A percentile compares a stretch with the other conserved stretches of the same genome.
phyloP scores from a whole-genome alignment of 208 protist genomes.

The Trichomonas gallinae region DNA sequence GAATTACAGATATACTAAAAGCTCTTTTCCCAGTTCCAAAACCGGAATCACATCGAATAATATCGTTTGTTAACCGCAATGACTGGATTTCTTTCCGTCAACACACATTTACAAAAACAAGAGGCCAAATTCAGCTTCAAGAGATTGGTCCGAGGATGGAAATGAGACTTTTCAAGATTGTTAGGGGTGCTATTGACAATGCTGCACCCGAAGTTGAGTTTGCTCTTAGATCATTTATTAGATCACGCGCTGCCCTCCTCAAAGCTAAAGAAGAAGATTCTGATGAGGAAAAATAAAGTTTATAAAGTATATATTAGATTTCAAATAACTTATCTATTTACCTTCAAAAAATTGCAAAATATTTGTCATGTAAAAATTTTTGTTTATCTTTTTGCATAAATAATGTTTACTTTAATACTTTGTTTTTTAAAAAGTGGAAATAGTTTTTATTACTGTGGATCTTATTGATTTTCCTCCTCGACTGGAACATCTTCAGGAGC shows the following conservation, averaged over 20 bases:
- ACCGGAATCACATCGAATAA: conserved; percentile 69
- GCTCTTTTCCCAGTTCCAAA: conserved; percentile 94
- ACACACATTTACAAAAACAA: conserved; percentile 60
- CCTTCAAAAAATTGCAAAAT: too few relatives aligned
- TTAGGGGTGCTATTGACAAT: conserved; percentile 63
- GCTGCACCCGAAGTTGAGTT: conserved; percentile 89
- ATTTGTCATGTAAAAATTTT: too few relatives aligned
- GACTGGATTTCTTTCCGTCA: conserved; percentile 97
- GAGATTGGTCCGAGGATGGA: conserved; percentile 96
- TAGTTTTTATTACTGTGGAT: too few relatives aligned
- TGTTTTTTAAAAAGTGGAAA: too few relatives aligned
- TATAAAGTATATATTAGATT: neutral
- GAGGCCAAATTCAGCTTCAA: conserved; percentile 67
- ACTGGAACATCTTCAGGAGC: too few relatives aligned
- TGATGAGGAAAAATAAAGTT: neutral
- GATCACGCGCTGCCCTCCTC: neutral
- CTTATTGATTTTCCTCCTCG: too few relatives aligned
- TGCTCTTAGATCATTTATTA: conserved; percentile 54
- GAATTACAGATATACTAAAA: conserved; percentile 60
- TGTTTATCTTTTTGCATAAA: too few relatives aligned
- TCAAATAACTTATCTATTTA: neutral
- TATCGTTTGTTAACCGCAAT: conserved; percentile 91
- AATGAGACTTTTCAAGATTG: conserved; percentile 81
- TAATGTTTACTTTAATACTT: too few relatives aligned
- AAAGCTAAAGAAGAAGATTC: conserved; percentile 6